Percentiles rank a stretch among this genome's conserved stretches.
Evolutionary conservation across 1,284 basidiomycete genomes (phyloP).

Genomic region (Lentinula novae-zelandiae): DNA sequence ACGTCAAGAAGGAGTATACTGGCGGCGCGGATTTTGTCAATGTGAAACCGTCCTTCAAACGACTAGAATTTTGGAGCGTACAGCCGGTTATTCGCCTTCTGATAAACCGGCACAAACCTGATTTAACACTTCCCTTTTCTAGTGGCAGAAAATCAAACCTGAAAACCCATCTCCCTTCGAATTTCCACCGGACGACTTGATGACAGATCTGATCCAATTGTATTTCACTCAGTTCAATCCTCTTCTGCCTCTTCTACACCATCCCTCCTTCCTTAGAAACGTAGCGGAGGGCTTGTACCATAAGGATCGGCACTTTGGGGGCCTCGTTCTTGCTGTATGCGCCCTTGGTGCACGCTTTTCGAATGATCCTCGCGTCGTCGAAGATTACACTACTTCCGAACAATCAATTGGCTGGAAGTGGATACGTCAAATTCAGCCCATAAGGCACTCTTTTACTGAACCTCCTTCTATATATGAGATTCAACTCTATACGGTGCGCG

Average conservation of each 20-base stretch:
- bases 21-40: slow-evolving; percentile 16
- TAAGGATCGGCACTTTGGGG: slow-evolving; percentile 50
- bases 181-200: slow-evolving; percentile 54
- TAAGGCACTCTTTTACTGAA: slow-evolving; percentile 39
- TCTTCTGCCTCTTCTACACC: slow-evolving; percentile 57
- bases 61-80: slow-evolving; percentile 19
- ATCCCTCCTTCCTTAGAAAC: slow-evolving; percentile 54
- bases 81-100: slow-evolving; percentile 18
- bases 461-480: slow-evolving; percentile 42
- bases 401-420: slow-evolving; percentile 30
- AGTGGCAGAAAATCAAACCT: slow-evolving; percentile 27
- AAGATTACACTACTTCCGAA: neutral
- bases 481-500: slow-evolving; percentile 45
- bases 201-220: slow-evolving; percentile 47
- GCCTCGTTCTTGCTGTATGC: slow-evolving; percentile 60
- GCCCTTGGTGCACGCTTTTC: slow-evolving; percentile 60
- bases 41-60: slow-evolving; percentile 1
- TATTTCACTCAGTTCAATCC: slow-evolving; percentile 56
- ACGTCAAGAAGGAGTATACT: slow-evolving; percentile 43
- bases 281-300: slow-evolving; percentile 47
- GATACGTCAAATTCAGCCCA: slow-evolving; percentile 45
- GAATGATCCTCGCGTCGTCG: slow-evolving; percentile 41
- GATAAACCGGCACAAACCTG: neutral
- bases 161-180: slow-evolving; percentile 10
- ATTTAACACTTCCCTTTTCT: neutral